Conservation (phyloP, 169 alveolate genomes). For the Eimeria falciformis region DNA sequence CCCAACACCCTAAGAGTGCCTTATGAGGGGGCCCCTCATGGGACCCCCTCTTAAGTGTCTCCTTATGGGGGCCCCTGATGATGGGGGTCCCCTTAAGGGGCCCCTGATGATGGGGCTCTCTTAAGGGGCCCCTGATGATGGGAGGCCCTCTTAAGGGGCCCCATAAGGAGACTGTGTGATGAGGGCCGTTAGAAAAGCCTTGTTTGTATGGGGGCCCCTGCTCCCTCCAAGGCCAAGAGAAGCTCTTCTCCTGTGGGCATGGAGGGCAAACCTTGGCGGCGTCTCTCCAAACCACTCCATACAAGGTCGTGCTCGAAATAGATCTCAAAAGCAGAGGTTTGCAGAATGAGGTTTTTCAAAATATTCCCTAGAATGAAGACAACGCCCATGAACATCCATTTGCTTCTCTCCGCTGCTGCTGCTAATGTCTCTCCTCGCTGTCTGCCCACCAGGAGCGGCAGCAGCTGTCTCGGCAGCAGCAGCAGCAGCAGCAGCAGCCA, state of each 20-base stretch:
- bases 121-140: too few relatives aligned
- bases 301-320: constrained; percentile 27
- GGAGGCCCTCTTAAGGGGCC: background rate
- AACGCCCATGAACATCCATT: background rate
- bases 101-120: background rate
- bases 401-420: constrained; percentile 46
- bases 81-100: background rate
- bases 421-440: constrained; percentile 5
- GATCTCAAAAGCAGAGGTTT: constrained; percentile 66
- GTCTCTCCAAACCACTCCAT: constrained; percentile 57
- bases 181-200: background rate
- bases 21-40: too few relatives aligned
- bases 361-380: constrained; percentile 42
- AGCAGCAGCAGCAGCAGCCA: constrained; percentile 58
- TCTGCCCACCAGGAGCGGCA: background rate
- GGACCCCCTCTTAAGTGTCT: too few relatives aligned
- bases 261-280: background rate
- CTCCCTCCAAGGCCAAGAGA: background rate
- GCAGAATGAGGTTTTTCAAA: constrained; percentile 23
- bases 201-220: constrained; percentile 33
- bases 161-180: background rate
- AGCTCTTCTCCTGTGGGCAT: constrained; percentile 49
- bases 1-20: too few relatives aligned
- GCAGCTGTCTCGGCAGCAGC: constrained; percentile 56
- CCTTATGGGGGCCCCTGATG: too few relatives aligned